These are phyloP conservation scores for Xylaria sp. DNA, from an alignment of 2,329 filamentous ascomycete species.

Conservation along the genomic window DNA sequence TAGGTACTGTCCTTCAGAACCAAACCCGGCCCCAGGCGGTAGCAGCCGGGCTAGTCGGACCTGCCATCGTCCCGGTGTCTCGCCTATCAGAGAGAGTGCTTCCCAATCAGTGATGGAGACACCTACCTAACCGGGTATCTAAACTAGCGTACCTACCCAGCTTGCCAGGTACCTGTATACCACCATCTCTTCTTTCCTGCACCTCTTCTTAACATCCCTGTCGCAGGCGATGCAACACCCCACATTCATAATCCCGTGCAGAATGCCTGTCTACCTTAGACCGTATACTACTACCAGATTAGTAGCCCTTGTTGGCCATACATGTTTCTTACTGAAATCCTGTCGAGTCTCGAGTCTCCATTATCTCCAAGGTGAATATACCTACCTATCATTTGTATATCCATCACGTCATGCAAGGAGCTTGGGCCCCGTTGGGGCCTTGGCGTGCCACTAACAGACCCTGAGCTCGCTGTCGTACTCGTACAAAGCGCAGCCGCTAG, in stretches of 20 bases:
- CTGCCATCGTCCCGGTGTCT: slow-evolving; percentile 1
- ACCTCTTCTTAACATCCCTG: not conserved
- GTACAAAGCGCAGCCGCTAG: not conserved
- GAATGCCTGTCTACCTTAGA: not conserved
- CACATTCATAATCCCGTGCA: slow-evolving; percentile 16
- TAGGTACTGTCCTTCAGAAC: not conserved
- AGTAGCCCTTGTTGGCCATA: not conserved
- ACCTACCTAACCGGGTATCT: slow-evolving; percentile 18
- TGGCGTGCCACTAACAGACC: slow-evolving; percentile 24
- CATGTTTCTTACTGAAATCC: slow-evolving; percentile 5
- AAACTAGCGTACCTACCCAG: too few species aligned
- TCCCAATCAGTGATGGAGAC: slow-evolving; percentile 7
- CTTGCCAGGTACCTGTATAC: not conserved
- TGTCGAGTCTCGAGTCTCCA: not conserved
- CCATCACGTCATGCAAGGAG: slow-evolving; percentile 29
- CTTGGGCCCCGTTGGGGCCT: slow-evolving; percentile 21
- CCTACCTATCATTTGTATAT: not conserved
- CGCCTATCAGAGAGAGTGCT: slow-evolving; percentile 19
- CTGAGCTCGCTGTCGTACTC: slow-evolving; percentile 2
- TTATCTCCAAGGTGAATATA: too few species aligned
- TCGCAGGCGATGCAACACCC: slow-evolving; percentile 26
- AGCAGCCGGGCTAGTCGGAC: not conserved
- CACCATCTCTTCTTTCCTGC: not conserved
- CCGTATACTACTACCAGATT: not conserved
- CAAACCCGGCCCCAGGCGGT: not conserved